A percentile compares a stretch with the other conserved stretches of the same genome.
phyloP scores from a whole-genome alignment of 495 filamentous ascomycete genomes.

The Aspergillus asperescens region DNA sequence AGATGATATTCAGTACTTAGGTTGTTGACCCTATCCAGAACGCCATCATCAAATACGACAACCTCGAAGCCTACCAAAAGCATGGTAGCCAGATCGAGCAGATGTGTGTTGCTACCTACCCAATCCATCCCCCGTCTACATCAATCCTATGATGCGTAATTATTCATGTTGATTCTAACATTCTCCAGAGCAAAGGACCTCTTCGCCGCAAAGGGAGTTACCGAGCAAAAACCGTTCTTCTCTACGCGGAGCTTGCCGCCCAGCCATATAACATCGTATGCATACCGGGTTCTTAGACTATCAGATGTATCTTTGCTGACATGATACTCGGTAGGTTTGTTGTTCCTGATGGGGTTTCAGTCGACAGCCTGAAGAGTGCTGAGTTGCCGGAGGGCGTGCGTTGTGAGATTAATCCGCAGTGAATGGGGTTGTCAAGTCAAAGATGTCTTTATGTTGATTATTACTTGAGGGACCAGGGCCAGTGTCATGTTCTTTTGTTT shows the following conservation, averaged over 20 bases:
- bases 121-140: neutral
- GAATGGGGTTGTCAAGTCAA: neutral
- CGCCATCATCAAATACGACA: constrained; percentile 16
- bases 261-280: constrained; percentile 14
- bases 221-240: constrained; percentile 12
- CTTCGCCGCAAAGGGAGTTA: constrained; percentile 8
- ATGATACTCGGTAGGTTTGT: neutral
- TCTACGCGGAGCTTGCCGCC: constrained; percentile 17
- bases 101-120: neutral
- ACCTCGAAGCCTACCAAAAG: constrained; percentile 12
- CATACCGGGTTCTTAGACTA: neutral
- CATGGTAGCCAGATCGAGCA: constrained; percentile 14
- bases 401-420: constrained; percentile 11
- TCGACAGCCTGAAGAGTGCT: constrained; percentile 11
- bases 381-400: constrained; percentile 12
- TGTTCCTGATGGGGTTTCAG: constrained; percentile 10
- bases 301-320: neutral
- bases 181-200: constrained; percentile 4
- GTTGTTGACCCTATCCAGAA: constrained; percentile 4
- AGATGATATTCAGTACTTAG: neutral
- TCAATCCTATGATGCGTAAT: neutral
- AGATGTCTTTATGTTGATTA: neutral
- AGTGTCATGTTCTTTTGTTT: too few relatives aligned
- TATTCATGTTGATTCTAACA: neutral
- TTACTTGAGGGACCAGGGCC: too few relatives aligned